Percentiles rank a stretch among this genome's conserved stretches.
phyloP scores from a whole-genome alignment of 331 rosid genomes.

The Spiraea crenata region DNA sequence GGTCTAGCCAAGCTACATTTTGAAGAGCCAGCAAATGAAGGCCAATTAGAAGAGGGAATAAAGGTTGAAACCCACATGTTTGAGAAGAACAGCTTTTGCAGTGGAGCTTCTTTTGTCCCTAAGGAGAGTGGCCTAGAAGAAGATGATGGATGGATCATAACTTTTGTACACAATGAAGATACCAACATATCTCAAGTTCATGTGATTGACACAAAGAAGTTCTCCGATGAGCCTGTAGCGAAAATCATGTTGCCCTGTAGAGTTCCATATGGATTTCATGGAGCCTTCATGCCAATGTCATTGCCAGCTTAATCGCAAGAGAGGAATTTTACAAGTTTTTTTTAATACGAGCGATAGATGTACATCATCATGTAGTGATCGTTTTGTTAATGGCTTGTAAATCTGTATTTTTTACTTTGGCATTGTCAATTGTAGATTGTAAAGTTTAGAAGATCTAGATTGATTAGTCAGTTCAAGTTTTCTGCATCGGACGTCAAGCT shows the following conservation, averaged over 20 bases:
- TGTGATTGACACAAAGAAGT: conserved; percentile 47
- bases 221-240: conserved; percentile 43
- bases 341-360: too few relatives aligned
- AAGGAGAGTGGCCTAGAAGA: conserved; percentile 45
- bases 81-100: conserved; percentile 55
- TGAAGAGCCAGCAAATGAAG: conserved; percentile 33
- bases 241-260: conserved; percentile 55
- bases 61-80: conserved; percentile 59
- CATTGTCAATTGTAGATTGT: too few relatives aligned
- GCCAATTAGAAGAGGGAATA: conserved; percentile 24
- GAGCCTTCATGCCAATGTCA: conserved; percentile 57
- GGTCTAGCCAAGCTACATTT: conserved; percentile 66
- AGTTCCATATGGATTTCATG: conserved; percentile 82
- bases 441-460: too few relatives aligned
- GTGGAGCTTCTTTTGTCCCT: conserved; percentile 59
- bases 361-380: too few relatives aligned
- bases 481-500: too few relatives aligned
- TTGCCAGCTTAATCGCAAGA: too few relatives aligned
- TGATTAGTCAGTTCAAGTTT: too few relatives aligned
- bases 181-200: conserved; percentile 54
- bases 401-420: too few relatives aligned
- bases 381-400: too few relatives aligned
- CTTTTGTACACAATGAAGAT: conserved; percentile 78
- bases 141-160: conserved; percentile 80
- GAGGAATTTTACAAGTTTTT: too few relatives aligned